These are phyloP conservation scores for Umbellularia californica DNA, from an alignment of 164 flowering plant species.

Conservation along the genomic window DNA sequence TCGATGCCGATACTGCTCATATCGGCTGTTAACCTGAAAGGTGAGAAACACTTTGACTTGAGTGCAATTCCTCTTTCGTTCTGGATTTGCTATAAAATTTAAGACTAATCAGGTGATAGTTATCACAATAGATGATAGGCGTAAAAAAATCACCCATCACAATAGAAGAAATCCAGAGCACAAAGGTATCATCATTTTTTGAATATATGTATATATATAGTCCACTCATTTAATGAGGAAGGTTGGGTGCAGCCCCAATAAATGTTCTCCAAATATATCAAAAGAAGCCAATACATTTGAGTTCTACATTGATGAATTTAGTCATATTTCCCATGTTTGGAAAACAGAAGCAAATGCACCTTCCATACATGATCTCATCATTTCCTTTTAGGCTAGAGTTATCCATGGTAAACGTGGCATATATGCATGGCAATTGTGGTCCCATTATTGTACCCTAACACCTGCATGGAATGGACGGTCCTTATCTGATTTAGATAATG, in stretches of 20 bases:
- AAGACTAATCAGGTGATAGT: not conserved
- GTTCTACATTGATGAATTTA: not conserved
- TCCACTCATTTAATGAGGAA: not conserved
- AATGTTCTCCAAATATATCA: not conserved
- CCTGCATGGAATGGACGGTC: not conserved
- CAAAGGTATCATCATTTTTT: not conserved
- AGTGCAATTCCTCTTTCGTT: not conserved
- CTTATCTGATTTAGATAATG: not conserved
- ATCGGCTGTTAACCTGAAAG: constrained; percentile 70
- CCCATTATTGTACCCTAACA: not conserved
- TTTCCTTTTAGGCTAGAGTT: not conserved
- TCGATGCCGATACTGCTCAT: constrained; percentile 59
- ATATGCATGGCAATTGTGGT: not conserved
- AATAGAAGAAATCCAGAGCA: not conserved
- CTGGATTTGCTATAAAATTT: not conserved
- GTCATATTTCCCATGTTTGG: not conserved
- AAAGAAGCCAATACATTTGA: not conserved
- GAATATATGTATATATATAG: not conserved
- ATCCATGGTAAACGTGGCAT: not conserved
- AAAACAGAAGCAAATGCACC: not conserved
- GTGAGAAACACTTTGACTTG: not conserved
- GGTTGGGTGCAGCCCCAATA: not conserved
- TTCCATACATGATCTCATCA: not conserved
- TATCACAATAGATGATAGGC: not conserved
- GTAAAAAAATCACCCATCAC: not conserved